These are phyloP conservation scores for Chionographis japonica DNA, from an alignment of 106 monocot genomes.

Conservation along the genomic window DNA sequence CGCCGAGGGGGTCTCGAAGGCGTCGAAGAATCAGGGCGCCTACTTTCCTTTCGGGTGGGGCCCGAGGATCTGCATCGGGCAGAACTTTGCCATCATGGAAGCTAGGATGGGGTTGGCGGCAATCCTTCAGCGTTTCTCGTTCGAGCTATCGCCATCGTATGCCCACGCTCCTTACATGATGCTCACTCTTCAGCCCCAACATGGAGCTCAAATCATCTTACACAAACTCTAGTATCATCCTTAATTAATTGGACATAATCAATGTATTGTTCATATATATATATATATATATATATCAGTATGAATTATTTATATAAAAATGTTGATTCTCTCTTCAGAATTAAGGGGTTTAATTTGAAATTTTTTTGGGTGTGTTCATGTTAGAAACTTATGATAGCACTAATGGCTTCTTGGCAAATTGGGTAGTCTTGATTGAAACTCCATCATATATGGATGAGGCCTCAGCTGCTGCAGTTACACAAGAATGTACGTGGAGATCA, in stretches of 20 bases:
- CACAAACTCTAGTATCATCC: background rate
- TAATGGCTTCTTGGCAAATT: too few species aligned
- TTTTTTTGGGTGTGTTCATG: too few species aligned
- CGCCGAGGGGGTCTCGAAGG: constrained; percentile 36
- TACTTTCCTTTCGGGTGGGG: constrained; percentile 42
- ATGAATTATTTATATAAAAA: background rate
- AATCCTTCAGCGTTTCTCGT: constrained; percentile 35
- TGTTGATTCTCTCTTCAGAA: too few species aligned
- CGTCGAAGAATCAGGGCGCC: constrained; percentile 12
- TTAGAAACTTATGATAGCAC: too few species aligned
- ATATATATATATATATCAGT: too few species aligned
- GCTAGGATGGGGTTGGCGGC: constrained; percentile 28
- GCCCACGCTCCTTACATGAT: constrained; percentile 28
- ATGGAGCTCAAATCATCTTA: constrained; percentile 19
- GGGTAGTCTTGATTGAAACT: too few species aligned
- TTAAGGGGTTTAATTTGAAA: too few species aligned
- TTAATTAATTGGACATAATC: too few species aligned
- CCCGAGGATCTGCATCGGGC: constrained; percentile 40
- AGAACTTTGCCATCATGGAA: constrained; percentile 42
- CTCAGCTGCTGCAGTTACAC: too few species aligned
- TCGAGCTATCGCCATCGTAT: constrained; percentile 36
- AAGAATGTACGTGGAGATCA: too few species aligned
- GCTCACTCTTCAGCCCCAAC: constrained; percentile 19
- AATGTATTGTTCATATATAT: too few species aligned
- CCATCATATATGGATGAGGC: too few species aligned